Percentiles rank a stretch among this genome's conserved stretches.
These are phyloP conservation scores for Salix udensis DNA, from an alignment of 345 rosid genomes.

Conservation along the genomic window DNA sequence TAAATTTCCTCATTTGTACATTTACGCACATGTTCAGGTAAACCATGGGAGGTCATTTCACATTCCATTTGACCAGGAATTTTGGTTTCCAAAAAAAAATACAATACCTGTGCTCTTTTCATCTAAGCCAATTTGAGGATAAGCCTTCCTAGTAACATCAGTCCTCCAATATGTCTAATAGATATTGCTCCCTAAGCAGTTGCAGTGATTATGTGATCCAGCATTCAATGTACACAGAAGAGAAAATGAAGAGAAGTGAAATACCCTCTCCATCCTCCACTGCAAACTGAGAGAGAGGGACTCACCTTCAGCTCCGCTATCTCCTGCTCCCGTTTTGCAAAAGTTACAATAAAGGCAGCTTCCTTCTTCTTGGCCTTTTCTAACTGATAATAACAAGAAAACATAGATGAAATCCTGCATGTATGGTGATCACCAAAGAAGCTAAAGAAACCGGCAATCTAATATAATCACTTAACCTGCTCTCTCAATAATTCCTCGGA, in stretches of 20 bases:
- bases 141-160: too few relatives aligned
- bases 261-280: not conserved
- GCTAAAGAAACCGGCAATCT: not conserved
- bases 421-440: not conserved
- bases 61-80: not conserved
- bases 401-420: slow-evolving; percentile 14
- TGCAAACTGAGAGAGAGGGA: not conserved
- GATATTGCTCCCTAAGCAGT: too few relatives aligned
- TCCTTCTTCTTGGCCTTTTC: slow-evolving; percentile 95
- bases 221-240: not conserved
- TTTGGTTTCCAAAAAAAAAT: not conserved
- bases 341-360: slow-evolving; percentile 93
- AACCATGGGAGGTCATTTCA: not conserved
- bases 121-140: too few relatives aligned
- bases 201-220: too few relatives aligned
- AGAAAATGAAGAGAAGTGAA: not conserved
- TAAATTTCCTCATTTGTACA: not conserved
- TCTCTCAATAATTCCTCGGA: slow-evolving; percentile 82
- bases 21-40: not conserved
- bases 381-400: slow-evolving; percentile 47
- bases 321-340: slow-evolving; percentile 92
- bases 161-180: too few relatives aligned
- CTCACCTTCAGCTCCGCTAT: slow-evolving; percentile 84
- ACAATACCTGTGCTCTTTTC: too few relatives aligned
- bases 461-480: slow-evolving; percentile 50